phyloP scores from a whole-genome alignment of 331 rosid genomes.

The Erythrophleum ivorense region DNA sequence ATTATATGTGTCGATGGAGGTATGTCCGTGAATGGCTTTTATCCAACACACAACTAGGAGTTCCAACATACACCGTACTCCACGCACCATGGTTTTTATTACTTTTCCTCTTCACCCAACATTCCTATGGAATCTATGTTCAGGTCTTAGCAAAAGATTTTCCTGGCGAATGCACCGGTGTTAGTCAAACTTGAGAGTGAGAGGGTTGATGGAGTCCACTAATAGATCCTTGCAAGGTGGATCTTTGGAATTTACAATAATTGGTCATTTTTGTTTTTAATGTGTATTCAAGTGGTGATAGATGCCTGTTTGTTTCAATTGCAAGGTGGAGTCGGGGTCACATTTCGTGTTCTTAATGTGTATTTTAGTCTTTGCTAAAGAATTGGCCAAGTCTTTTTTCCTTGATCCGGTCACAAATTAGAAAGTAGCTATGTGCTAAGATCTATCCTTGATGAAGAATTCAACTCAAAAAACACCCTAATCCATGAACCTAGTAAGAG shows the following conservation, averaged over 20 bases:
- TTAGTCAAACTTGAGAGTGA: background rate
- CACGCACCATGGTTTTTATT: background rate
- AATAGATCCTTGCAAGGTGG: constrained; percentile 15
- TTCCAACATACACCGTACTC: constrained; percentile 24
- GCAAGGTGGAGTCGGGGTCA: background rate
- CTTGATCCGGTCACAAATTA: background rate
- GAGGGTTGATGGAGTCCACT: background rate
- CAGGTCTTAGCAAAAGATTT: background rate
- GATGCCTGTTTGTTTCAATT: background rate
- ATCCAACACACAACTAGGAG: constrained; percentile 55
- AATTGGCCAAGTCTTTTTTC: background rate
- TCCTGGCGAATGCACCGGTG: background rate
- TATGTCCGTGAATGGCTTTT: constrained; percentile 66
- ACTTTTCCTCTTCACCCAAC: background rate
- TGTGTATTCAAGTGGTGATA: background rate
- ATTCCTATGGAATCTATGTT: constrained; percentile 18
- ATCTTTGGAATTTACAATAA: background rate
- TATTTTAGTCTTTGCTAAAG: background rate
- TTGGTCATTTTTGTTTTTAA: background rate
- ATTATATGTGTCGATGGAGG: constrained; percentile 72
- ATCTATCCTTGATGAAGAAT: background rate
- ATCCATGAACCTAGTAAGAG: background rate
- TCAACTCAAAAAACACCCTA: background rate
- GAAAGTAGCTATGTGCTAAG: background rate
- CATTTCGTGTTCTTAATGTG: too few species aligned